A percentile compares a stretch with the other conserved stretches of the same genome.
These are phyloP conservation scores for Linanthus parryae DNA, from an alignment of 148 eudicot genomes.

Conservation along the genomic window DNA sequence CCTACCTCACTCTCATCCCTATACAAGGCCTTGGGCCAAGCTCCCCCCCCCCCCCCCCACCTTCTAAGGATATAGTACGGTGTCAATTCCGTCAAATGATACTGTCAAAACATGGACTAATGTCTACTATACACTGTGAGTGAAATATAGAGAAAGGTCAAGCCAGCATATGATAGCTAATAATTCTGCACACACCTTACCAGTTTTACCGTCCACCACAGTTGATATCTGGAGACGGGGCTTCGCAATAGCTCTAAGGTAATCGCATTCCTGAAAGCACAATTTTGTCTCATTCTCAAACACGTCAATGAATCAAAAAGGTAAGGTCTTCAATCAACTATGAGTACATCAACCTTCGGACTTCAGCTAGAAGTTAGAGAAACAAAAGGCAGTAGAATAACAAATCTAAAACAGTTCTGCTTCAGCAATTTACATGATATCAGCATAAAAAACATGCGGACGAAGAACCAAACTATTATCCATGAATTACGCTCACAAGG, in stretches of 20 bases:
- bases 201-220: conserved; percentile 85
- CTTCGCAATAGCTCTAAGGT: conserved; percentile 66
- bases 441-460: too few species aligned
- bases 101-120: too few species aligned
- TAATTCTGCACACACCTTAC: conserved; percentile 91
- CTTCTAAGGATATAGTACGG: too few species aligned
- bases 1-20: too few species aligned
- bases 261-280: conserved; percentile 80
- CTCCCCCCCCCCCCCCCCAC: too few species aligned
- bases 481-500: too few species aligned
- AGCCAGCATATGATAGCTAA: too few species aligned
- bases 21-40: too few species aligned
- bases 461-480: too few species aligned
- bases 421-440: not conserved
- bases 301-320: not conserved
- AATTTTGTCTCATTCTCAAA: conserved; percentile 12
- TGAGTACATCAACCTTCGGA: not conserved
- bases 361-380: not conserved
- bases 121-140: too few species aligned
- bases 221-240: conserved; percentile 94
- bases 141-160: too few species aligned
- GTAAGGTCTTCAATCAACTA: not conserved
- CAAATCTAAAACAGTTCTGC: not conserved
- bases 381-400: not conserved
- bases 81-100: too few species aligned